These are phyloP conservation scores for Pelargonium hybrid DNA, from an alignment of 441 rosid genomes.

Conservation along the genomic window DNA sequence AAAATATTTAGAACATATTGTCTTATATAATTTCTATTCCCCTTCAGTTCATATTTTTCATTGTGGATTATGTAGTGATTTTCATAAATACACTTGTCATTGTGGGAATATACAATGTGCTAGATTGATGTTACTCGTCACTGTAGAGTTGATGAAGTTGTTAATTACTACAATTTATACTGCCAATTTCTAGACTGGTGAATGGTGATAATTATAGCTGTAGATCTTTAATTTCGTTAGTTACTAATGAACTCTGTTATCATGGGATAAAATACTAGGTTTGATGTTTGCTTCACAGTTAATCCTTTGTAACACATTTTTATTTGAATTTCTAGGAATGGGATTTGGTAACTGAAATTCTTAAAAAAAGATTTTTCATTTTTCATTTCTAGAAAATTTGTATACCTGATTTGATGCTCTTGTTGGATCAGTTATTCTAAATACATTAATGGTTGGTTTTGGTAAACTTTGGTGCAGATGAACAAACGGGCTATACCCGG, in stretches of 20 bases:
- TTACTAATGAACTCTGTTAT: not conserved
- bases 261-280: not conserved
- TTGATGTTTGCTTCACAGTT: not conserved
- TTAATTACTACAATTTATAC: not conserved
- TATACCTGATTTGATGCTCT: conserved; percentile 1
- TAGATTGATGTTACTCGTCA: not conserved
- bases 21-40: not conserved
- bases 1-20: not conserved
- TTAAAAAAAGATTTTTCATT: not conserved
- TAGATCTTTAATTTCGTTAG: not conserved
- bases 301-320: not conserved
- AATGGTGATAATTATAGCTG: no score
- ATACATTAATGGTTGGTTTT: conserved; percentile 11
- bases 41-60: not conserved
- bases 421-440: conserved; percentile 3
- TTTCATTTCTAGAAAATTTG: not conserved
- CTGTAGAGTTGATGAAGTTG: not conserved
- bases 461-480: conserved; percentile 40
- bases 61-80: not conserved
- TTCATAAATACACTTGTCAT: not conserved
- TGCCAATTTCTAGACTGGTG: no score
- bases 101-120: not conserved
- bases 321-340: not conserved
- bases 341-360: not conserved
- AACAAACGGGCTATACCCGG: conserved; percentile 67